Conservation (phyloP, 2,329 filamentous ascomycete species). For the Penicillium sp. region DNA sequence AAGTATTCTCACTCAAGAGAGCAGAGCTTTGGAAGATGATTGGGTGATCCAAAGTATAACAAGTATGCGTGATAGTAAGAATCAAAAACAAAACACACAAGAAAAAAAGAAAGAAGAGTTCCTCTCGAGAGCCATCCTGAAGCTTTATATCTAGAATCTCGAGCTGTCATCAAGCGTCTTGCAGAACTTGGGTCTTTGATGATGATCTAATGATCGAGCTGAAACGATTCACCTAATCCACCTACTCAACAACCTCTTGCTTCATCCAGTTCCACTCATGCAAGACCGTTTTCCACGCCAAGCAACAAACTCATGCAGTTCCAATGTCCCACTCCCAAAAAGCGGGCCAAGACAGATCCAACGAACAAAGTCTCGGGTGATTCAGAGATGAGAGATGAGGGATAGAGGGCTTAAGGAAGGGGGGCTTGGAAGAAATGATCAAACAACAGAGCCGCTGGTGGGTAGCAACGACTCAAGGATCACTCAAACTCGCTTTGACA, state of each 20-base stretch:
- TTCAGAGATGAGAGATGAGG: constrained; percentile 9
- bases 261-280: constrained; percentile 1
- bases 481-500: no score
- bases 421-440: constrained; percentile 10
- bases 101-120: background rate
- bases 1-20: background rate
- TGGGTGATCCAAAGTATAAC: background rate
- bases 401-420: constrained; percentile 12
- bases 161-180: no score
- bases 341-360: constrained; percentile 15
- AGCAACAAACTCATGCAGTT: constrained; percentile 1
- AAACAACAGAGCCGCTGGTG: no score
- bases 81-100: background rate
- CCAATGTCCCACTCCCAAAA: constrained; percentile 12
- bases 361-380: constrained; percentile 12
- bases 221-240: no score
- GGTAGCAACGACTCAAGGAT: no score
- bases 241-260: no score
- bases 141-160: background rate
- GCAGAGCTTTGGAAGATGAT: background rate
- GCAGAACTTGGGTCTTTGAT: no score
- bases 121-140: background rate
- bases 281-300: constrained; percentile 5
- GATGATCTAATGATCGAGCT: no score
- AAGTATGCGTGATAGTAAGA: background rate